These are phyloP conservation scores for Pycnococcus provasolii DNA, from an alignment of 139 green algal genomes.

Conservation along the genomic window DNA sequence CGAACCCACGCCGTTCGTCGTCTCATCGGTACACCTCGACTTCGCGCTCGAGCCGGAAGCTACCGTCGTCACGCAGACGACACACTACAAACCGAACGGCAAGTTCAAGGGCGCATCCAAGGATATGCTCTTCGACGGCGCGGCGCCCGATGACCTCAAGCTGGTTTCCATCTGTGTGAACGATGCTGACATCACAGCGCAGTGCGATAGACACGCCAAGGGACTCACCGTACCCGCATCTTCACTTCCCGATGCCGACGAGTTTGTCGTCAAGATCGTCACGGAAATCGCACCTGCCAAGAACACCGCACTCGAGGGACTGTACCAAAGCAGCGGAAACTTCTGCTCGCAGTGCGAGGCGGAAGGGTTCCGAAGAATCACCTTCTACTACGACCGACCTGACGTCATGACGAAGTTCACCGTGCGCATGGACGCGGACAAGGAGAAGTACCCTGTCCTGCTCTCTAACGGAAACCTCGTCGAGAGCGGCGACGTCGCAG, in stretches of 20 bases:
- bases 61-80: no score
- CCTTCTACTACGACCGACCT: slow-evolving; percentile 86
- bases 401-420: slow-evolving; percentile 70
- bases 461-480: slow-evolving; percentile 95
- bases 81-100: no score
- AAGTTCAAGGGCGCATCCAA: background rate
- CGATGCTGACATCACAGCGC: background rate
- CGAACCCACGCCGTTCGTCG: no score
- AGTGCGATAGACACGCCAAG: slow-evolving; percentile 23
- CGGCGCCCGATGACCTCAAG: slow-evolving; percentile 4
- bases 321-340: slow-evolving; percentile 90
- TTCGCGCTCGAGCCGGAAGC: no score
- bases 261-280: slow-evolving; percentile 52
- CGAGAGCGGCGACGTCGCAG: slow-evolving; percentile 29
- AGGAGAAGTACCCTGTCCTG: slow-evolving; percentile 83
- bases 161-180: slow-evolving; percentile 21
- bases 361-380: slow-evolving; percentile 95
- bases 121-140: slow-evolving; percentile 12
- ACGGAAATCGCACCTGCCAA: slow-evolving; percentile 75
- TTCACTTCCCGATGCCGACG: slow-evolving; percentile 27
- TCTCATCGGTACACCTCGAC: no score
- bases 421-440: slow-evolving; percentile 78
- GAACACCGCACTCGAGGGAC: slow-evolving; percentile 87
- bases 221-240: slow-evolving; percentile 15
- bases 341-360: slow-evolving; percentile 98